Conservation (phyloP, 352 stramenopile genomes). For the Pythium oligandrum region DNA sequence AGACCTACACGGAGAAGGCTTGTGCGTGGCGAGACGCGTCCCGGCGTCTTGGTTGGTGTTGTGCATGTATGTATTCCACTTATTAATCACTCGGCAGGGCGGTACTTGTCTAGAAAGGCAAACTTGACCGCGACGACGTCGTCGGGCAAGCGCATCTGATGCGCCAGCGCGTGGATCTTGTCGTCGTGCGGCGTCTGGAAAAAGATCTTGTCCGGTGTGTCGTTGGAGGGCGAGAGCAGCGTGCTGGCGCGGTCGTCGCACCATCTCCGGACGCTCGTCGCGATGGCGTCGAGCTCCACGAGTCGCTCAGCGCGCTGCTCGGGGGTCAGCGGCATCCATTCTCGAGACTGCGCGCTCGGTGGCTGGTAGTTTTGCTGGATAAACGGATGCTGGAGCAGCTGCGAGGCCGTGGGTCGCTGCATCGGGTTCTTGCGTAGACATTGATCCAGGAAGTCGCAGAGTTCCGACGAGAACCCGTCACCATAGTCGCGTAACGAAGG, state of each 20-base stretch:
- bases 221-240: slow-evolving; percentile 23
- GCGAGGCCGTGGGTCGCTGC: slow-evolving; percentile 37
- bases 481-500: slow-evolving; percentile 61
- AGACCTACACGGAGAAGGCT: too few species aligned
- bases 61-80: too few species aligned
- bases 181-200: slow-evolving; percentile 17
- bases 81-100: neutral
- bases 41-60: too few species aligned
- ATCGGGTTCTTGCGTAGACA: slow-evolving; percentile 80
- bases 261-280: slow-evolving; percentile 45
- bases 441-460: slow-evolving; percentile 77
- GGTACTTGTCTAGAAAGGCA: slow-evolving; percentile 42
- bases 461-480: slow-evolving; percentile 50
- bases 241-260: slow-evolving; percentile 39
- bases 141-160: slow-evolving; percentile 45
- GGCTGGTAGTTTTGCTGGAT: slow-evolving; percentile 55
- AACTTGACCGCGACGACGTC: slow-evolving; percentile 52
- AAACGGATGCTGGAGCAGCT: slow-evolving; percentile 66
- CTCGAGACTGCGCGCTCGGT: slow-evolving; percentile 18
- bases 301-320: slow-evolving; percentile 25
- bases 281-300: slow-evolving; percentile 42
- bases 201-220: slow-evolving; percentile 10
- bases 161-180: slow-evolving; percentile 37
- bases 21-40: too few species aligned
- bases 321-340: slow-evolving; percentile 12